phyloP scores from a whole-genome alignment of 345 rosid species.

The Eucalyptus pauciflora region DNA sequence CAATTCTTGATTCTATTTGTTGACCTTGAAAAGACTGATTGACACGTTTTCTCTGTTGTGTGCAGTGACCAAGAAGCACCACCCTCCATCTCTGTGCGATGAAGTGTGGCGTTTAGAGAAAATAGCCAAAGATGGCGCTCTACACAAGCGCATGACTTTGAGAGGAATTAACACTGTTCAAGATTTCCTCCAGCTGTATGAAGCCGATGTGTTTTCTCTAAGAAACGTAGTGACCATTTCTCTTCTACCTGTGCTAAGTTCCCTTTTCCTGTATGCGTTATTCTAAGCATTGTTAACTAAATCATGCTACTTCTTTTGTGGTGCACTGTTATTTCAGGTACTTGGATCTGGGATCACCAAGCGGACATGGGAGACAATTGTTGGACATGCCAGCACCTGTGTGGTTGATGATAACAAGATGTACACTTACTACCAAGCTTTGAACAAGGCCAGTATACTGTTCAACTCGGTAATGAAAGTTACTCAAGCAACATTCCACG shows the following conservation, averaged over 20 bases:
- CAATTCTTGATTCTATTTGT: neutral
- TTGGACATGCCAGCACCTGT: slow-evolving; percentile 52
- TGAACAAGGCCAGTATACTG: slow-evolving; percentile 16
- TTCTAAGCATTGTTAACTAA: neutral
- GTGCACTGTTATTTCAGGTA: slow-evolving; percentile 19
- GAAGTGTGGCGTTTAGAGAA: slow-evolving; percentile 32
- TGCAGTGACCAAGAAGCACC: slow-evolving; percentile 26
- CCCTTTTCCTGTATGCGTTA: neutral
- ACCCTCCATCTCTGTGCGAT: slow-evolving; percentile 19
- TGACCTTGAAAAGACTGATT: neutral
- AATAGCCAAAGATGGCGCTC: slow-evolving; percentile 22
- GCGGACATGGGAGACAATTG: slow-evolving; percentile 43
- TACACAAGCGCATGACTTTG: slow-evolving; percentile 8
- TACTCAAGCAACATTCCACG: slow-evolving; percentile 24
- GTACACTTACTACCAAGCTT: slow-evolving; percentile 16
- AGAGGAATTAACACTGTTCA: slow-evolving; percentile 6
- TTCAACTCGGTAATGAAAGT: slow-evolving; percentile 42
- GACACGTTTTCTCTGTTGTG: neutral
- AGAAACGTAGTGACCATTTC: slow-evolving; percentile 24
- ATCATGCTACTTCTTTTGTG: neutral
- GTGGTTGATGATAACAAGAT: slow-evolving; percentile 31
- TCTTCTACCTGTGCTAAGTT: neutral
- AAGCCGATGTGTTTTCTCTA: neutral
- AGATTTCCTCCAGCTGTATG: slow-evolving; percentile 10
- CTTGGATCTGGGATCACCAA: slow-evolving; percentile 25